Percentiles rank a stretch among this genome's conserved stretches.
Conservation (phyloP, 345 rosid genomes). For the Hirschfeldia incana region DNA sequence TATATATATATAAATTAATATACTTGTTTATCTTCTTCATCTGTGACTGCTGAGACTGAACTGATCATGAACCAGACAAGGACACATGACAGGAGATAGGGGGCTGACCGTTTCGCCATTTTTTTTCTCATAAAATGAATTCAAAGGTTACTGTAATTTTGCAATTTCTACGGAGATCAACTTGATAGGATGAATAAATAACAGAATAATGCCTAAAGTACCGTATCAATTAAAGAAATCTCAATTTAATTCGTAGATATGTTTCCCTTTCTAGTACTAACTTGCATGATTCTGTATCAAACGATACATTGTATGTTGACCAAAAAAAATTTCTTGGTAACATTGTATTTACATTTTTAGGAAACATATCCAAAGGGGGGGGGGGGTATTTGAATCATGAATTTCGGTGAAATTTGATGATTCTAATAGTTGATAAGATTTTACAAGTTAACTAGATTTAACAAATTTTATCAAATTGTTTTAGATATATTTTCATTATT, state of each 20-base stretch:
- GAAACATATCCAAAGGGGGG: not conserved
- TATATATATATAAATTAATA: not conserved
- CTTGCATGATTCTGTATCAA: not conserved
- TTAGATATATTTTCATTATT: too few species aligned
- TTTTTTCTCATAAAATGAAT: not conserved
- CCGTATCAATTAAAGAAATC: not conserved
- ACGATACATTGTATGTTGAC: not conserved
- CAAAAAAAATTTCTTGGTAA: not conserved
- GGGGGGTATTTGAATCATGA: too few species aligned
- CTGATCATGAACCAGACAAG: not conserved
- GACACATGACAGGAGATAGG: not conserved
- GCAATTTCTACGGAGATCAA: not conserved
- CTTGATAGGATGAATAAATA: not conserved
- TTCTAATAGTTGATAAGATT: too few species aligned
- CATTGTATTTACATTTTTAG: not conserved
- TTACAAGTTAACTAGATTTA: too few species aligned
- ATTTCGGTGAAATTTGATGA: too few species aligned
- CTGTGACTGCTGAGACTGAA: conserved; percentile 10
- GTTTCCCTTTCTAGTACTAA: not conserved
- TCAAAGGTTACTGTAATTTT: not conserved
- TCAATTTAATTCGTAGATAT: not conserved
- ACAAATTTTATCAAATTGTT: too few species aligned
- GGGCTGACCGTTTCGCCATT: conserved; percentile 10
- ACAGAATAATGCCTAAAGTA: not conserved
- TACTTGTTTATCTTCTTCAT: conserved; percentile 21